Conservation (phyloP, 495 filamentous ascomycete species). For the Penicillium coprophilum region DNA sequence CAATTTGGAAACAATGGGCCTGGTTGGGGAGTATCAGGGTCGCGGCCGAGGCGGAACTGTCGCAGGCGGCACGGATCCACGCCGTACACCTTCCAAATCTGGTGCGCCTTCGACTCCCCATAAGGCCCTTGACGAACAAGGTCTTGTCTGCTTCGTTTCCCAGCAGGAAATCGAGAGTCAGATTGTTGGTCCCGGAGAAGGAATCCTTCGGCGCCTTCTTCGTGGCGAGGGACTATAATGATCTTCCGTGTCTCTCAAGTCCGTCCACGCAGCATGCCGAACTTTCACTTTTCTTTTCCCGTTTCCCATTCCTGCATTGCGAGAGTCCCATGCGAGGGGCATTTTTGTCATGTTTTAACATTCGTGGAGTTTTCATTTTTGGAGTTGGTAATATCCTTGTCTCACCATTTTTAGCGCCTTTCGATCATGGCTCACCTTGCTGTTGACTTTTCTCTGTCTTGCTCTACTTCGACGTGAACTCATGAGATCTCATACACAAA, state of each 20-base stretch:
- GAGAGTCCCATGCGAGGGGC: slow-evolving; percentile 9
- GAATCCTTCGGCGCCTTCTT: slow-evolving; percentile 49
- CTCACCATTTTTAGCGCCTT: slow-evolving; percentile 13
- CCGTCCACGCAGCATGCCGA: not conserved
- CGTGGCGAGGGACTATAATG: slow-evolving; percentile 40
- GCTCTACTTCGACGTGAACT: not conserved
- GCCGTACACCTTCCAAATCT: slow-evolving; percentile 59
- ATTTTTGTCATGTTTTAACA: slow-evolving; percentile 24
- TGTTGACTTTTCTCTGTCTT: slow-evolving; percentile 18
- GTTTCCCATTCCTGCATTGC: slow-evolving; percentile 15
- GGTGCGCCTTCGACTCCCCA: slow-evolving; percentile 45
- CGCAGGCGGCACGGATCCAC: slow-evolving; percentile 43
- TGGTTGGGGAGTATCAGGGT: slow-evolving; percentile 74
- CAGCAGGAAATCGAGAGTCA: slow-evolving; percentile 73
- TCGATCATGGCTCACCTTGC: slow-evolving; percentile 1
- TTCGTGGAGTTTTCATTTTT: slow-evolving; percentile 19
- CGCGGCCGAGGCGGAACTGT: slow-evolving; percentile 64
- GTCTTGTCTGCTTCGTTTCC: slow-evolving; percentile 72
- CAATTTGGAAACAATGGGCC: slow-evolving; percentile 78
- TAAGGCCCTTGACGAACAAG: slow-evolving; percentile 62
- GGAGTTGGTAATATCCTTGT: slow-evolving; percentile 15
- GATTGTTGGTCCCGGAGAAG: slow-evolving; percentile 65
- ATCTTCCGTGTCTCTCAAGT: not conserved
- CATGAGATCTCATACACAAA: not conserved
- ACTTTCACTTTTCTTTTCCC: not conserved